Base-by-base conservation (phyloP, 148 eudicot species). In the Rhododendron vialii region DNA sequence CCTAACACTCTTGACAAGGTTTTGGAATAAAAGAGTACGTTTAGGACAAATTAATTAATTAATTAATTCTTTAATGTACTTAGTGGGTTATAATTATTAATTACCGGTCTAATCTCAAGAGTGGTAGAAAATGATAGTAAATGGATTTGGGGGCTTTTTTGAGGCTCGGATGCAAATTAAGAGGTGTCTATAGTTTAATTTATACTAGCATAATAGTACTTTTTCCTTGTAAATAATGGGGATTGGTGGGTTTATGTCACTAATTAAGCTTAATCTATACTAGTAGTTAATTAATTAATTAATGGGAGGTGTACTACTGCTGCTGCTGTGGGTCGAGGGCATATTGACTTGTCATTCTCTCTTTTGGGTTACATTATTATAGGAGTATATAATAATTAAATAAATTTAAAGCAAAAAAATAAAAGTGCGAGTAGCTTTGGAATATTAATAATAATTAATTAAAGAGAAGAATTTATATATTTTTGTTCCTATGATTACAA, bases 271-370 rank as follows among this genome's bases (percentile, higher is more conserved):
- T n/a, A 63, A n/a, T 83, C 24, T 47, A 43, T 65, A 30, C 30
- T 30, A 0, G 2, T 63, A 28, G 20, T 14, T 43, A 59, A 22
- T 22, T 30, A 71, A 73, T 41, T 43, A 57, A 47, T 22, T 45
- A 71, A 73, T 67, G 53, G 69, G 55, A 48, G 67, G 67, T n/a
- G 51, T 86, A 0, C 50, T 41, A 1, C 45, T 41, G 43, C 43
- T 38, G 69, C 43, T 47, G 81, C 20, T 81, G 71, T n/a, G 55
- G 55, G 59, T 86, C 81, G 80, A 45, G 84, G 38, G 22, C n/a
- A 61, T 57, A 51, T 85, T 85, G 87, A 78, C 67, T 65, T 59
- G 57, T 74, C 76, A 65, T 45, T 83, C 20, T 26, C 57, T 65
- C 28, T 65, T 24, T 83, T 78, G 28, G 3, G 28, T 5, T 22